These are phyloP conservation scores for Calonectria multiphialidica DNA, from an alignment of 2,329 filamentous ascomycete species.

Conservation along the genomic window DNA sequence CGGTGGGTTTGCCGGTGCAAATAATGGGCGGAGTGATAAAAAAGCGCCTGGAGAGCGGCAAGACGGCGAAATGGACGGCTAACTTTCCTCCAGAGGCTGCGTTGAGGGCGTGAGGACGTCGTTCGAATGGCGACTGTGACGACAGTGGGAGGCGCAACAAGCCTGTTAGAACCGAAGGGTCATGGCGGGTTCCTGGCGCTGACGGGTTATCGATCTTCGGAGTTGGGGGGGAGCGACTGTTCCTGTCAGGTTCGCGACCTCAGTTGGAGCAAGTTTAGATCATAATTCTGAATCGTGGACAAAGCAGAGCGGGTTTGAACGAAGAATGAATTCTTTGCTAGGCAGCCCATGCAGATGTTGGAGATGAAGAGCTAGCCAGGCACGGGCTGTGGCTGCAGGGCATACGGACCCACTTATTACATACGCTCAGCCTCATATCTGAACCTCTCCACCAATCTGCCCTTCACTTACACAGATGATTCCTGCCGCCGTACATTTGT, in stretches of 20 bases:
- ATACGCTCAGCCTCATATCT: slow-evolving; percentile 6
- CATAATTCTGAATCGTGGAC: neutral
- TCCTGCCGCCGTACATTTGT: neutral
- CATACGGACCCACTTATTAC: neutral
- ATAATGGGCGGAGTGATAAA: neutral
- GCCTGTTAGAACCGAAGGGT: slow-evolving; percentile 29
- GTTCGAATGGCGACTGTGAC: slow-evolving; percentile 26
- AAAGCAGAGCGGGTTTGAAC: neutral
- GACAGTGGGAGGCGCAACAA: slow-evolving; percentile 28
- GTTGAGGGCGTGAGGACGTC: slow-evolving; percentile 12
- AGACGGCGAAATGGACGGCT: neutral
- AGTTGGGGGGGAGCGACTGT: neutral
- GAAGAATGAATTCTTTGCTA: neutral
- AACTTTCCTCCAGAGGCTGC: neutral
- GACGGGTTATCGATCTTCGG: neutral
- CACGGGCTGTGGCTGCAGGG: slow-evolving; percentile 5
- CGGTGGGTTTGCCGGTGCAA: neutral
- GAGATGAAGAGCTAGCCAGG: neutral
- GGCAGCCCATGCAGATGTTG: neutral
- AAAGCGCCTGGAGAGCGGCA: neutral
- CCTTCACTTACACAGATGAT: neutral
- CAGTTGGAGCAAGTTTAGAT: neutral
- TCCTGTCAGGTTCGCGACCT: slow-evolving; percentile 3
- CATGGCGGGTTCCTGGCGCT: slow-evolving; percentile 25
- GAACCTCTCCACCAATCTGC: neutral